These are phyloP conservation scores for Striga asiatica DNA, from an alignment of 257 asterid species.

Conservation along the genomic window DNA sequence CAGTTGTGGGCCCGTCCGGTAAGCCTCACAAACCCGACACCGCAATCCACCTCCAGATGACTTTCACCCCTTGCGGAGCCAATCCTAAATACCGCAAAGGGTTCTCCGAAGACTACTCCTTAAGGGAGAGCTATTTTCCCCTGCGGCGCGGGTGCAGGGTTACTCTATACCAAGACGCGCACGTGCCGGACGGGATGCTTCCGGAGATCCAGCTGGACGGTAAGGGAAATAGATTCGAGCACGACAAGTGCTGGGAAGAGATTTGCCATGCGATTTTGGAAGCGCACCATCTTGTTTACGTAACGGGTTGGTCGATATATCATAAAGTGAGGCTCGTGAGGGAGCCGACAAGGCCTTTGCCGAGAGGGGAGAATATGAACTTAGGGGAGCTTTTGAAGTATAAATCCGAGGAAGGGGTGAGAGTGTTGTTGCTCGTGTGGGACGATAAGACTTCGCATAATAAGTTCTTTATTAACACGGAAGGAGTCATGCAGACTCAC, in stretches of 20 bases:
- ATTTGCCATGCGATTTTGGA: constrained; percentile 41
- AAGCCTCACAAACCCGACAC: constrained; percentile 33
- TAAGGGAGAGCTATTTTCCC: constrained; percentile 42
- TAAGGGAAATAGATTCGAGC: constrained; percentile 24
- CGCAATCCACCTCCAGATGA: constrained; percentile 24
- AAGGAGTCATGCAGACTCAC: constrained; percentile 56
- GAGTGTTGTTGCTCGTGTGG: constrained; percentile 49
- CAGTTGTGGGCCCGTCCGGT: constrained; percentile 31
- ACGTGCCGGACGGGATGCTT: constrained; percentile 28
- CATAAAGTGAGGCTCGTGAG: constrained; percentile 44
- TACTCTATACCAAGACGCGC: constrained; percentile 55
- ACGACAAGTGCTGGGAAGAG: constrained; percentile 51
- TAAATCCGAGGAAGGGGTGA: constrained; percentile 54
- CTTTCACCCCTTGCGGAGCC: constrained; percentile 19
- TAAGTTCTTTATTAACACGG: constrained; percentile 41
- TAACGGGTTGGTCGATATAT: constrained; percentile 51
- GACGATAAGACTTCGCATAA: constrained; percentile 52
- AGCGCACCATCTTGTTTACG: constrained; percentile 43
- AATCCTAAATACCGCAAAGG: constrained; percentile 26
- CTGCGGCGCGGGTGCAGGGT: constrained; percentile 39
- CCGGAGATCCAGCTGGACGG: constrained; percentile 34
- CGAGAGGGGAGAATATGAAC: constrained; percentile 32
- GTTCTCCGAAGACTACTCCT: constrained; percentile 19
- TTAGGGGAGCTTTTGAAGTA: constrained; percentile 46
- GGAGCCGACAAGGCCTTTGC: constrained; percentile 36